Percentiles rank a stretch among this genome's conserved stretches.
phyloP scores from a whole-genome alignment of 257 asterid genomes.

The Galeopsis tetrahit region DNA sequence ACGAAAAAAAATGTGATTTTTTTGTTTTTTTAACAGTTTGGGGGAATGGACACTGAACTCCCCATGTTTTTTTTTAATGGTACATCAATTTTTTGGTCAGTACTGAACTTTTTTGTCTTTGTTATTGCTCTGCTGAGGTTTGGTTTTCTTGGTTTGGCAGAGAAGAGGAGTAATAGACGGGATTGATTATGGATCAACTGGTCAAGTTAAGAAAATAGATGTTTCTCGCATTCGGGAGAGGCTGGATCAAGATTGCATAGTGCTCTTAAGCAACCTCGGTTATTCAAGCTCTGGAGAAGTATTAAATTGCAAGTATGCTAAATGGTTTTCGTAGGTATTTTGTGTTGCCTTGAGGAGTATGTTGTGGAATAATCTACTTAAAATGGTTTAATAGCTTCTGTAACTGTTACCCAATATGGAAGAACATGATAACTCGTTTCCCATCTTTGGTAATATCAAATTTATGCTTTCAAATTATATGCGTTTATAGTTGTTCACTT shows the following conservation, averaged over 20 bases:
- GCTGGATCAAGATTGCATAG: conserved; percentile 84
- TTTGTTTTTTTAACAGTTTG: no score
- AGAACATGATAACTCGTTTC: conserved; percentile 22
- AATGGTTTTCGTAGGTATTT: conserved; percentile 65
- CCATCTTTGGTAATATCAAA: conserved; percentile 15
- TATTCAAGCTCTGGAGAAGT: conserved; percentile 98
- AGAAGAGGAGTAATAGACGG: conserved; percentile 98
- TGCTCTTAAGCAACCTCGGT: conserved; percentile 85
- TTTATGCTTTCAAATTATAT: conserved; percentile 16
- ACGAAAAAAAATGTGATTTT: background rate
- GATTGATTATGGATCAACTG: conserved; percentile 85
- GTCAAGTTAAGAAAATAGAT: conserved; percentile 96
- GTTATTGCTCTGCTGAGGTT: conserved; percentile 19
- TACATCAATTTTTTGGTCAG: background rate
- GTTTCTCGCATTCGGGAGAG: conserved; percentile 85
- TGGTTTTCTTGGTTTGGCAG: conserved; percentile 51
- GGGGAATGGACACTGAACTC: background rate
- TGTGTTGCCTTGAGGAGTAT: conserved; percentile 48
- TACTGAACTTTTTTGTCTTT: background rate
- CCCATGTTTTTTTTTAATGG: background rate
- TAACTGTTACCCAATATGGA: conserved; percentile 10
- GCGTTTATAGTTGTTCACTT: background rate
- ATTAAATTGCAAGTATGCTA: conserved; percentile 98
- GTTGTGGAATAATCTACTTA: conserved; percentile 25
- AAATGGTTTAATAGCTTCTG: conserved; percentile 29